phyloP scores from a whole-genome alignment of 768 basidiomycete genomes.

The Coprinellus micaceus region DNA sequence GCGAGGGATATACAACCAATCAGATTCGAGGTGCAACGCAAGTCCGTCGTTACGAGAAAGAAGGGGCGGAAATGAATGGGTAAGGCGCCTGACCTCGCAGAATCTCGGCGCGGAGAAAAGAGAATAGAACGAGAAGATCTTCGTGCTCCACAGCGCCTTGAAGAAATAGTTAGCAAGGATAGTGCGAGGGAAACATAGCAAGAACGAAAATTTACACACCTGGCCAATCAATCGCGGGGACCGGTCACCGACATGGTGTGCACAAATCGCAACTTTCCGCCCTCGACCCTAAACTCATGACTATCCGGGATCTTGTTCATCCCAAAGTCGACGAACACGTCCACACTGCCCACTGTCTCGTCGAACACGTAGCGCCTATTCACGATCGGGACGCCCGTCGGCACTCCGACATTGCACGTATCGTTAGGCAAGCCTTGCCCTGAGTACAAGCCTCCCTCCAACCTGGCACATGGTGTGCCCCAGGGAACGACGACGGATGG shows the following conservation, averaged over 20 bases:
- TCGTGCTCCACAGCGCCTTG: no score
- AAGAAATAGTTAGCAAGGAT: no score
- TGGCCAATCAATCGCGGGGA: neutral
- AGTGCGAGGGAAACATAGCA: no score
- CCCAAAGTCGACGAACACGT: conserved; percentile 9
- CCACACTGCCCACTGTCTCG: conserved; percentile 13
- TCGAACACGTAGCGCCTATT: conserved; percentile 11
- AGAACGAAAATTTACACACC: neutral
- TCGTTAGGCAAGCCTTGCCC: conserved; percentile 1
- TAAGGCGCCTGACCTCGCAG: no score
- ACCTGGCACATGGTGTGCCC: conserved; percentile 5
- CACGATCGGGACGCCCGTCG: conserved; percentile 6
- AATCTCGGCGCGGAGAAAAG: no score
- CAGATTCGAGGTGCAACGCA: no score
- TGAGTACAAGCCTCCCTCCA: conserved; percentile 9
- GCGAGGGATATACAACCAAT: no score
- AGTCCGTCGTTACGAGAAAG: no score
- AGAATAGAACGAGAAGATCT: no score
- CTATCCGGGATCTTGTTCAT: conserved; percentile 7
- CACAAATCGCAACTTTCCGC: conserved; percentile 8
- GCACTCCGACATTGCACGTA: conserved; percentile 10
- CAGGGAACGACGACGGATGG: conserved; percentile 4
- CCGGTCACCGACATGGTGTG: conserved; percentile 7
- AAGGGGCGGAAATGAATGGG: no score
- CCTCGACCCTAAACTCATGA: conserved; percentile 10